A percentile compares a stretch with the other conserved stretches of the same genome.
These are phyloP conservation scores for Jatropha multifida DNA, from an alignment of 441 rosid species.

Conservation along the genomic window DNA sequence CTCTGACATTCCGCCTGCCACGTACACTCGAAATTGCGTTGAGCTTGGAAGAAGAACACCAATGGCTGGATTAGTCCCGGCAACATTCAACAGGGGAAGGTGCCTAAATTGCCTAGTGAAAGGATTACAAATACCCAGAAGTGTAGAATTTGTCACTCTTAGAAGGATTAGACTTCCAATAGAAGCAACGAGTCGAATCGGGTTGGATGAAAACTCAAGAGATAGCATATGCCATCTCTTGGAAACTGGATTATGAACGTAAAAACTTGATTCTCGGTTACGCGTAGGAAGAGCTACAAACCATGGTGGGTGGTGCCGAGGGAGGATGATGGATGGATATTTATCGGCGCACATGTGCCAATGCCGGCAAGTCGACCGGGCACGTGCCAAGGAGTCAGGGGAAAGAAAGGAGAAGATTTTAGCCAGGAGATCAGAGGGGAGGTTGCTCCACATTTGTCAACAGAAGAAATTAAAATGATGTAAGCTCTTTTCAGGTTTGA, in stretches of 20 bases:
- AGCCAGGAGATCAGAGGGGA: constrained; percentile 45
- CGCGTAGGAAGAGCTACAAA: constrained; percentile 46
- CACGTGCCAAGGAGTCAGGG: constrained; percentile 46
- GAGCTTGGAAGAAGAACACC: constrained; percentile 35
- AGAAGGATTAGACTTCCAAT: constrained; percentile 39
- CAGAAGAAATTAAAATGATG: background rate
- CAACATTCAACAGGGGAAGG: constrained; percentile 37
- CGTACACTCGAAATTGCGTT: constrained; percentile 29
- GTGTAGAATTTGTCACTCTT: constrained; percentile 31
- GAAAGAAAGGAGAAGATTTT: constrained; percentile 49
- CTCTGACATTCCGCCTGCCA: constrained; percentile 59
- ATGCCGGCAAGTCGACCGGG: constrained; percentile 38
- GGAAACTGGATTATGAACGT: constrained; percentile 38
- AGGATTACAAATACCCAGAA: constrained; percentile 45
- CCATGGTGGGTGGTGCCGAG: constrained; percentile 37
- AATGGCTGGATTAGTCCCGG: constrained; percentile 47
- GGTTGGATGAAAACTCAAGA: constrained; percentile 34
- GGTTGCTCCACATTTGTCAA: constrained; percentile 49
- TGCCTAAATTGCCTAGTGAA: constrained; percentile 37
- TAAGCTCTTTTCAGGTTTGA: background rate
- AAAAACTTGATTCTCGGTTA: constrained; percentile 30
- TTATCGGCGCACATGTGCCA: constrained; percentile 40
- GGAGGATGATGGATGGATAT: constrained; percentile 10
- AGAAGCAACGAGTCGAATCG: constrained; percentile 35
- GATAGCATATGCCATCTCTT: constrained; percentile 41